A percentile compares a stretch with the other conserved stretches of the same genome.
These are phyloP conservation scores for Pyronema omphalodes DNA, from an alignment of 495 filamentous ascomycete species.

Conservation along the genomic window DNA sequence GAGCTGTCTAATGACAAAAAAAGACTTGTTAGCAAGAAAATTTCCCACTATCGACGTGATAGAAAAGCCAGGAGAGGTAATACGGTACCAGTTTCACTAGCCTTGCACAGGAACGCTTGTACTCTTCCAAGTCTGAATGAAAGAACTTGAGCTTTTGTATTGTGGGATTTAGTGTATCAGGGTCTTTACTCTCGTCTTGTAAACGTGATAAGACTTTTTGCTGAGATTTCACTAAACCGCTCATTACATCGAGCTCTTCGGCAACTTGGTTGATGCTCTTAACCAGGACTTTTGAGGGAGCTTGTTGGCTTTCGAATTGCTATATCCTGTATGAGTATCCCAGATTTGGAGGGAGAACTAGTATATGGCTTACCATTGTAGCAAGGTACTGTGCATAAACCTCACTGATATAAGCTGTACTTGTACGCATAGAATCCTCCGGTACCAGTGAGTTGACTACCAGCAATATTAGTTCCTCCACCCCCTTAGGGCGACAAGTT, in stretches of 20 bases:
- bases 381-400: slow-evolving; percentile 12
- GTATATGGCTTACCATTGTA: not conserved
- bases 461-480: slow-evolving; percentile 5
- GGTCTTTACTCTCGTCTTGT: not conserved
- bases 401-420: slow-evolving; percentile 2
- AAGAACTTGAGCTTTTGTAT: slow-evolving; percentile 8
- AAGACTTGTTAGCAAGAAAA: too few relatives aligned
- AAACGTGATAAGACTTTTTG: slow-evolving; percentile 5
- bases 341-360: too few relatives aligned
- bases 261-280: slow-evolving; percentile 7
- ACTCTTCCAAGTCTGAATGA: slow-evolving; percentile 3
- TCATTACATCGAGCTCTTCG: slow-evolving; percentile 9
- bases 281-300: slow-evolving; percentile 5
- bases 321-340: not conserved
- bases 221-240: slow-evolving; percentile 4
- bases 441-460: slow-evolving; percentile 2
- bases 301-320: slow-evolving; percentile 7
- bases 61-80: not conserved
- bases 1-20: slow-evolving; percentile 1
- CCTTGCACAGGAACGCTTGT: slow-evolving; percentile 5
- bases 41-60: not conserved
- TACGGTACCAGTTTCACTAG: slow-evolving; percentile 3
- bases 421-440: slow-evolving; percentile 5
- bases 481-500: not conserved
- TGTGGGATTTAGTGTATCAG: slow-evolving; percentile 2